Base-by-base conservation (phyloP, 2,329 filamentous ascomycete species). In the Hypoxylon sp. region DNA sequence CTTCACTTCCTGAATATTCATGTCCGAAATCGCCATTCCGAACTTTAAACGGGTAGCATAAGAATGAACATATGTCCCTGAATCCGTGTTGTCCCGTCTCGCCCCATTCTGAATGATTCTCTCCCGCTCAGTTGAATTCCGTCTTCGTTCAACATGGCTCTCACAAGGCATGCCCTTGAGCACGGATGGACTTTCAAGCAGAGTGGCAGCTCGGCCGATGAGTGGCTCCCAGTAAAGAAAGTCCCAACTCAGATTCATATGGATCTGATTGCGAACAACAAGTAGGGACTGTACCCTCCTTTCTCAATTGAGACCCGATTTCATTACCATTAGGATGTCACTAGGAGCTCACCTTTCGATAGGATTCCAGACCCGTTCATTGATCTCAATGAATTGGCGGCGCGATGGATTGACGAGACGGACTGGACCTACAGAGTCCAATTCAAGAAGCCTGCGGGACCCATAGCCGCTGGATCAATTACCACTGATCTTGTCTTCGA, bases 351-450 rank as follows among this genome's bases (percentile, higher is more conserved):
- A 66, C 46, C 15, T 42, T 50, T 31, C 3, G 17, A 50, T 39
- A 82, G 80, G 35, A 86, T 87, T 54, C 77, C 80, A 5, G 85
- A 91, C 73, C 88, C 88, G 0, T 90, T 88, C 72, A 75, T 88
- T 17, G 86, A 88, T 60, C 83, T 88, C 69, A 91, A 91, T 72
- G 89, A 91, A 74, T 78, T 88, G 8, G 81, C 83, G 6, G 85
- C 85, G 2, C 83, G 86, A 73, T 91, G 89, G 87, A 84, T 91
- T 32, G 87, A 85, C n/a, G 86, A 90, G 59, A 86, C 86, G 71
- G 80, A 82, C 61, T 91, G 89, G 89, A 80, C 82, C 1, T 91
- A 91, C 75, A 82, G 81, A 6, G 83, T 81, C 21, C 53, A 64
- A 1, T 82, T 83, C 66, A 50, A 63, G 11, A 74, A 71, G 10